Percentiles rank a stretch among this genome's conserved stretches.
Evolutionary conservation across 768 basidiomycete species (phyloP).

Genomic region (Boletellus ananiceps): DNA sequence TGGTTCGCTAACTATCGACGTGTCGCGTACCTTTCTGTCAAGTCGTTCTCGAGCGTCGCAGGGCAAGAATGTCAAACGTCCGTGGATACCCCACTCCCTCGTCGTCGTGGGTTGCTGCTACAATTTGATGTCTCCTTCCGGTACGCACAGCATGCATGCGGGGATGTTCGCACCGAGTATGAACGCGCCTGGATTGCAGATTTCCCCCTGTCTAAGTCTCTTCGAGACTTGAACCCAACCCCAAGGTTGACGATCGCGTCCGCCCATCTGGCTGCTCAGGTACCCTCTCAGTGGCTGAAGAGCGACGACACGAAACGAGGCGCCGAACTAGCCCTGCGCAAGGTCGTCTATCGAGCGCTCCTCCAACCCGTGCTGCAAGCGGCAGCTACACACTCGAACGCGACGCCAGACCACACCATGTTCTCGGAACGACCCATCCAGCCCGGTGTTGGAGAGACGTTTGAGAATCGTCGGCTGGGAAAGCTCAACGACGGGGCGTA

Average conservation of each 20-base stretch:
- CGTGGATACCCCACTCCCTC: slow-evolving; percentile 50
- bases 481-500: slow-evolving; percentile 50
- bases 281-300: slow-evolving; percentile 58
- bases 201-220: slow-evolving; percentile 47
- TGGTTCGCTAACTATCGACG: slow-evolving; percentile 65
- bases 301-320: slow-evolving; percentile 29
- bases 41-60: slow-evolving; percentile 16
- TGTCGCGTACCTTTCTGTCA: slow-evolving; percentile 50
- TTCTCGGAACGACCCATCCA: slow-evolving; percentile 9
- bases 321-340: slow-evolving; percentile 53
- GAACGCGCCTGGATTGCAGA: slow-evolving; percentile 33
- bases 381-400: background rate
- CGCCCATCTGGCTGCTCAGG: slow-evolving; percentile 68
- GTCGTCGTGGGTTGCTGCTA: slow-evolving; percentile 78
- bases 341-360: slow-evolving; percentile 70
- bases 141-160: slow-evolving; percentile 23
- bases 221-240: slow-evolving; percentile 14
- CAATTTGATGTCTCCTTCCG: slow-evolving; percentile 56
- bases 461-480: slow-evolving; percentile 46
- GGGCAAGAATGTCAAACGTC: background rate
- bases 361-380: slow-evolving; percentile 35
- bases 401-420: background rate
- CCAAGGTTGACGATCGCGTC: slow-evolving; percentile 35
- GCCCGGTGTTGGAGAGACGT: slow-evolving; percentile 35
- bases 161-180: background rate